Conservation (phyloP, 768 basidiomycete species). For the Leccinum barrowsii region DNA sequence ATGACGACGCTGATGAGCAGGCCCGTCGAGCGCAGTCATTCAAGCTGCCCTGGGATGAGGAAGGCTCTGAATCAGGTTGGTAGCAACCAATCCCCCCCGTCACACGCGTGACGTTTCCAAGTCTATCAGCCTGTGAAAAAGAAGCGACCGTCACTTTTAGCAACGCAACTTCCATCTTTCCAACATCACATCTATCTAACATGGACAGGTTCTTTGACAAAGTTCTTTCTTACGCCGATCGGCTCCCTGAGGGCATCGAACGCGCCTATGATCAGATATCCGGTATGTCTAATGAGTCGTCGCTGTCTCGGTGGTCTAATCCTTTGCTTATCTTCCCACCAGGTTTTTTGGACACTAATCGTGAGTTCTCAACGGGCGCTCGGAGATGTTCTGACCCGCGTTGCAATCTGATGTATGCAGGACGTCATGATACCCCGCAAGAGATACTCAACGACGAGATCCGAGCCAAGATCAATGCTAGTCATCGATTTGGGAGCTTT, state of each 20-base stretch:
- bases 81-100: too few species aligned
- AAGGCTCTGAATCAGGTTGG: too few species aligned
- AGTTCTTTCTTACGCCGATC: constrained; percentile 33
- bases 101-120: too few species aligned
- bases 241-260: constrained; percentile 37
- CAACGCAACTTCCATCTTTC: too few species aligned
- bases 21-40: too few species aligned
- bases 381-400: constrained; percentile 1
- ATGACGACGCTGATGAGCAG: too few species aligned
- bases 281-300: constrained; percentile 23
- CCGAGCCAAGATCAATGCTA: constrained; percentile 67
- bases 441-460: constrained; percentile 71
- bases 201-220: constrained; percentile 33
- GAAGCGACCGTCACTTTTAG: too few species aligned
- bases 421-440: constrained; percentile 72
- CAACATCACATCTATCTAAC: too few species aligned
- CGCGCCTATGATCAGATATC: constrained; percentile 35
- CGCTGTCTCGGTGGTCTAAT: neutral
- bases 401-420: constrained; percentile 13
- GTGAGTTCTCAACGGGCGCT: constrained; percentile 20
- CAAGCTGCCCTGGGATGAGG: too few species aligned
- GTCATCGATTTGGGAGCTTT: constrained; percentile 86
- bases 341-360: constrained; percentile 35
- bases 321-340: neutral
- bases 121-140: too few species aligned